Evolutionary conservation across 805 yeast genomes (phyloP).

Genomic region (Candida awuae): DNA sequence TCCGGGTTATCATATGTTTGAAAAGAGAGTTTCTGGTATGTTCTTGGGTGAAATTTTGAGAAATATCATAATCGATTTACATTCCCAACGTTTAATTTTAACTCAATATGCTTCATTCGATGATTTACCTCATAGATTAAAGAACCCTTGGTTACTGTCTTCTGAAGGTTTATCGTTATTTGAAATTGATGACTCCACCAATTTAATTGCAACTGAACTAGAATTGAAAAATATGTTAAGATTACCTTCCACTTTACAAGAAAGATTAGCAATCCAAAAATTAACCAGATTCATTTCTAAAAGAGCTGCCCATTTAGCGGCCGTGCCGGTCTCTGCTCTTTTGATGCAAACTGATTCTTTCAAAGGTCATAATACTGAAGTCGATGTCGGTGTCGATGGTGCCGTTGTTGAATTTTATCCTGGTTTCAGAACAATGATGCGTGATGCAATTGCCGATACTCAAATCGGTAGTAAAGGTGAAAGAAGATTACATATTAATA

Average conservation of each 20-base stretch:
- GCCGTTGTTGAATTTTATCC: constrained; percentile 92
- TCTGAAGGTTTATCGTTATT: constrained; percentile 81
- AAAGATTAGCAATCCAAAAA: constrained; percentile 64
- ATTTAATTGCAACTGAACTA: constrained; percentile 61
- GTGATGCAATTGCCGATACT: constrained; percentile 66
- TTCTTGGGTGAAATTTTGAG: constrained; percentile 86
- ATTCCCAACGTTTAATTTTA: constrained; percentile 50
- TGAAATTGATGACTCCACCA: constrained; percentile 76
- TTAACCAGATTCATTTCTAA: constrained; percentile 73
- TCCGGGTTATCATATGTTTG: constrained; percentile 84
- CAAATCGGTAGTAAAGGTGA: constrained; percentile 69
- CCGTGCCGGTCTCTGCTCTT: constrained; percentile 85
- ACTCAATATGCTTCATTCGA: constrained; percentile 39
- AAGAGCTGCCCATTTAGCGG: constrained; percentile 85
- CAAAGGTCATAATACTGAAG: constrained; percentile 54
- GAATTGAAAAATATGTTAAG: constrained; percentile 59
- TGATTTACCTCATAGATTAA: constrained; percentile 51
- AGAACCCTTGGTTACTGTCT: constrained; percentile 69
- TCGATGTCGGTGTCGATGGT: constrained; percentile 95
- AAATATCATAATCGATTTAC: constrained; percentile 61
- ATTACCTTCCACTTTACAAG: constrained; percentile 60
- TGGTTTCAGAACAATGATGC: constrained; percentile 69
- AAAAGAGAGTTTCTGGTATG: constrained; percentile 88
- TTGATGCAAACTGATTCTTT: constrained; percentile 60
- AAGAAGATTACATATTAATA: constrained; percentile 64